These are phyloP conservation scores for Margaritispora aquatica DNA, from an alignment of 495 filamentous ascomycete genomes.

Conservation along the genomic window DNA sequence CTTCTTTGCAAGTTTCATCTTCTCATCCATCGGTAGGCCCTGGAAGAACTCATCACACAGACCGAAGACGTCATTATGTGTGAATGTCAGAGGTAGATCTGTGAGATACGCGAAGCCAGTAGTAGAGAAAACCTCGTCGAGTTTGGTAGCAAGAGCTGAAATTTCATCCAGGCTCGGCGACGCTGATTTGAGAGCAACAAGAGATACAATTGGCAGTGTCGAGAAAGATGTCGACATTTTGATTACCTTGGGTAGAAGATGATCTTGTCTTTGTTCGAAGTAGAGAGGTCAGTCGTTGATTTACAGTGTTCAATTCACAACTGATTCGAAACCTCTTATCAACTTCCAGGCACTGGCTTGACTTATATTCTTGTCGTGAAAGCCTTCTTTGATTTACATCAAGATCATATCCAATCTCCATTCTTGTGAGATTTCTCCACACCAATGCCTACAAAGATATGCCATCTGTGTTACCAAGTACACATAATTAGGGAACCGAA, in stretches of 20 bases:
- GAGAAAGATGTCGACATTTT: constrained; percentile 29
- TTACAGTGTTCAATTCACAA: no score
- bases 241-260: not conserved
- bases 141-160: constrained; percentile 23
- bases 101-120: constrained; percentile 41
- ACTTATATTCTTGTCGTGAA: no score
- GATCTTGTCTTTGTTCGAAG: not conserved
- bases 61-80: constrained; percentile 34
- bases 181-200: constrained; percentile 24
- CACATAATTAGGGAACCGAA: not conserved
- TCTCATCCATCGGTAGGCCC: constrained; percentile 25
- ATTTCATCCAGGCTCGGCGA: constrained; percentile 18
- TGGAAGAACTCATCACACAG: constrained; percentile 36
- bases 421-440: not conserved
- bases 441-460: not conserved
- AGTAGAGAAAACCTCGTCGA: constrained; percentile 37
- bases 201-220: constrained; percentile 38
- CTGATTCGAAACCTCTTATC: no score
- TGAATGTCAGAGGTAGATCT: constrained; percentile 34
- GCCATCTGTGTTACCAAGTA: not conserved
- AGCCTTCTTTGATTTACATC: no score
- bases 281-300: no score
- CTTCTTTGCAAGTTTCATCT: constrained; percentile 37
- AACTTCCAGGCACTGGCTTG: no score
- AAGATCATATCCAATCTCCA: not conserved